Base-by-base conservation (phyloP, 1,139 yeast genomes). In the Kodamaea derodonti region DNA sequence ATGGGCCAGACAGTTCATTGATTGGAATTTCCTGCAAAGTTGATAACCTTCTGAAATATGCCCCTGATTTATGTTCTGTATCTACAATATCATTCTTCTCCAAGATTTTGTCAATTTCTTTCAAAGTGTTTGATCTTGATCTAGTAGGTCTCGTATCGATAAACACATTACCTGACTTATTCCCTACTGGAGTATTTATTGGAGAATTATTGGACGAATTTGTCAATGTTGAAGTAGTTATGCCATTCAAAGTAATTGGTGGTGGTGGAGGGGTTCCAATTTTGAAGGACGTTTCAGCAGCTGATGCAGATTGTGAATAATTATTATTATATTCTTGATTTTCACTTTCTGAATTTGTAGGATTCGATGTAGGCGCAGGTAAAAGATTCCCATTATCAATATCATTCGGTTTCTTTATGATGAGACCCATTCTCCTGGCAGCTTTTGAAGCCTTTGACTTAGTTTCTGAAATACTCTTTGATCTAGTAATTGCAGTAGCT, bases 21-120 rank as follows among this genome's bases (percentile, higher is more conserved):
- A 42, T 46, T n/a, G 72, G 72, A 36, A 65, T 70, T 46, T 81
- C 92, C 17, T 80, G 84, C 22, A 84, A 57, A 0, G 84, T 79
- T 1, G 92, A 81, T 31, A 84, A 58, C 39, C 94, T 67, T 46
- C 84, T 69, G 52, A 83, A 82, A 51, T 82, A 83, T 24, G 86
- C 88, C 12, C 80, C 79, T 34, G 78, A 73, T 52, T 72, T 72
- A 40, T 64, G 70, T 40, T 71, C 75, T 7, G 68, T 57, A 43
- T 62, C 71, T 9, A 61, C 70, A 33, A 48, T 56, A 24, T 66
- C 74, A 39, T 56, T 62, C 40, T 63, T 65, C 33, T 67, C 73
- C 30, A 68, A 47, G 27, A 68, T 60, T 34, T 49, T 52, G 42
- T 69, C 71, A 14, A 67, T 60, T 40, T 68, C 73, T 34, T 55